These are phyloP conservation scores for Geotrichum siamense DNA, from an alignment of 1,139 yeast species.

Conservation along the genomic window DNA sequence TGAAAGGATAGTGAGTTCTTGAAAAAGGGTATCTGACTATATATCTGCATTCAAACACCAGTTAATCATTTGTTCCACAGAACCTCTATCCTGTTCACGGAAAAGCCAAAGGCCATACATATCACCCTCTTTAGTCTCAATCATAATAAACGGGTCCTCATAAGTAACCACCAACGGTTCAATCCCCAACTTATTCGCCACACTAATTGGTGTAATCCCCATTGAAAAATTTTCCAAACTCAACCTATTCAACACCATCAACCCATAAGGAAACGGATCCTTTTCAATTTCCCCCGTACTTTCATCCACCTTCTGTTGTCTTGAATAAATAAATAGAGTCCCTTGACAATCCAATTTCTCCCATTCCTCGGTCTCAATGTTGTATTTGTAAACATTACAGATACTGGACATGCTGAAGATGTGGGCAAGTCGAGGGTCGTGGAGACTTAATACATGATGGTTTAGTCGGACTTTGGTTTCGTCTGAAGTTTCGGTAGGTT, in stretches of 20 bases:
- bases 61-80: conserved; percentile 52
- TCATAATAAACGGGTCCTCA: conserved; percentile 72
- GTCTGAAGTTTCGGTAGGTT: conserved; percentile 13
- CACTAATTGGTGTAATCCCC: conserved; percentile 62
- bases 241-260: conserved; percentile 67
- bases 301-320: conserved; percentile 38
- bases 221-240: conserved; percentile 72
- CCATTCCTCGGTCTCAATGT: conserved; percentile 66
- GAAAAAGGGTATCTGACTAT: conserved; percentile 1
- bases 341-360: conserved; percentile 74
- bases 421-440: conserved; percentile 75
- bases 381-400: conserved; percentile 69
- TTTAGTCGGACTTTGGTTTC: conserved; percentile 40
- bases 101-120: conserved; percentile 89
- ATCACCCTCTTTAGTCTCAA: conserved; percentile 66
- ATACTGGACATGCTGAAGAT: conserved; percentile 70
- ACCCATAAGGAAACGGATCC: conserved; percentile 50
- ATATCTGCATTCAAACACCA: conserved; percentile 33
- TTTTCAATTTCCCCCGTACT: conserved; percentile 12
- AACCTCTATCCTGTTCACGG: conserved; percentile 63
- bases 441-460: conserved; percentile 72
- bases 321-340: conserved; percentile 67
- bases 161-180: conserved; percentile 67
- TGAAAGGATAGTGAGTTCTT: not conserved
- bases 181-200: conserved; percentile 37